phyloP scores from a whole-genome alignment of 129 eudicot genomes.

The Logfia minima region DNA sequence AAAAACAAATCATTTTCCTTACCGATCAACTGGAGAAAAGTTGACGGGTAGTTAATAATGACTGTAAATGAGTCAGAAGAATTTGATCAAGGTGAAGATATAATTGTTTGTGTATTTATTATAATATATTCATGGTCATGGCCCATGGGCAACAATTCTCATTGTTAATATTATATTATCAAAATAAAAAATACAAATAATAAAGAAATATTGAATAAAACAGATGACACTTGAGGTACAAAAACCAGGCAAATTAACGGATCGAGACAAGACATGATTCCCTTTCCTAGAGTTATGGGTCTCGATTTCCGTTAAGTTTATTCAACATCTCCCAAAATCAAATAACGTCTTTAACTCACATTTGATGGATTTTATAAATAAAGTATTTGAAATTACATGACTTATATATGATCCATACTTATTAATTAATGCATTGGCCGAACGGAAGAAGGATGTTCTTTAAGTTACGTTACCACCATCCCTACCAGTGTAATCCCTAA shows the following conservation, averaged over 20 bases:
- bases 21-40: too few relatives aligned
- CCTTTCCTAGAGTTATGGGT: constrained; percentile 30
- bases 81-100: too few relatives aligned
- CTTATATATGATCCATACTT: not conserved
- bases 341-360: not conserved
- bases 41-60: too few relatives aligned
- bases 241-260: not conserved
- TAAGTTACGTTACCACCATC: not conserved
- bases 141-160: not conserved
- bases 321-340: not conserved
- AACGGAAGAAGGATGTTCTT: not conserved
- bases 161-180: not conserved
- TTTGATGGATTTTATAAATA: not conserved
- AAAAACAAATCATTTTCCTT: too few relatives aligned
- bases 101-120: not conserved
- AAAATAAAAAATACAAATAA: not conserved
- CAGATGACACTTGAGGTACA: not conserved
- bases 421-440: not conserved
- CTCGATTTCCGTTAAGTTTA: constrained; percentile 15
- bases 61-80: not conserved
- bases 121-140: not conserved
- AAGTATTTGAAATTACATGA: too few relatives aligned
- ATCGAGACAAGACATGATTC: constrained; percentile 22
- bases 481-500: too few relatives aligned
- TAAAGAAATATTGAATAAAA: not conserved